Conservation (phyloP, 163 green algal species). For the Chlamydomonas reinhardtii region DNA sequence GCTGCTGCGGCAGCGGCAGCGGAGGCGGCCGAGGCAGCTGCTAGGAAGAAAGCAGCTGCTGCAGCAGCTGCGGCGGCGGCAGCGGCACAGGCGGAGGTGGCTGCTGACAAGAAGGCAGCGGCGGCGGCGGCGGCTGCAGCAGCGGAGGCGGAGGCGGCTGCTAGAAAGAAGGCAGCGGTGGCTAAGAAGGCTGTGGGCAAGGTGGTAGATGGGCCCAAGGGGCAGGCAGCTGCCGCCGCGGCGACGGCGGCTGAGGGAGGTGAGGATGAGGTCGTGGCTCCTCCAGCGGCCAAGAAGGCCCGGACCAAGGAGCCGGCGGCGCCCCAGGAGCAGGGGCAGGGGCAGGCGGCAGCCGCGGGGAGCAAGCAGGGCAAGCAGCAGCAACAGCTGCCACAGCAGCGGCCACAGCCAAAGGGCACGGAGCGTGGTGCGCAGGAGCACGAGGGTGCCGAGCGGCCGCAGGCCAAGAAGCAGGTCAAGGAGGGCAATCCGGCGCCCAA, state of each 20-base stretch:
- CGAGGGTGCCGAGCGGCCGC: background rate
- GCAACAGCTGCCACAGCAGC: background rate
- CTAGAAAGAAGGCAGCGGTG: background rate
- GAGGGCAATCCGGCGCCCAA: too few relatives aligned
- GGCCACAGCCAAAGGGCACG: slow-evolving; percentile 20
- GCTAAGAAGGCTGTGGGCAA: background rate
- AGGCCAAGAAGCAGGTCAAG: background rate
- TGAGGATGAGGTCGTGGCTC: too few relatives aligned
- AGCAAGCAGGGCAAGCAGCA: background rate
- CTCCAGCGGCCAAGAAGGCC: background rate
- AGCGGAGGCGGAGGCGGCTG: too few relatives aligned
- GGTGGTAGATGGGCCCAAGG: background rate
- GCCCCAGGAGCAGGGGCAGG: background rate
- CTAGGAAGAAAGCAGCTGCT: too few relatives aligned
- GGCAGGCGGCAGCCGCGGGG: background rate
- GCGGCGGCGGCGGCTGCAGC: too few relatives aligned
- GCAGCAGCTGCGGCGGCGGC: too few relatives aligned
- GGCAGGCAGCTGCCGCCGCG: background rate
- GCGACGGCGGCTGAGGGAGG: background rate
- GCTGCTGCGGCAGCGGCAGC: too few relatives aligned
- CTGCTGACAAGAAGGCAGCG: background rate
- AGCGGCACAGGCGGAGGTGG: too few relatives aligned
- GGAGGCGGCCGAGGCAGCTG: background rate
- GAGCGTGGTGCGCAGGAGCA: background rate
- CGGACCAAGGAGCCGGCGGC: background rate